Base-by-base conservation (phyloP, 345 rosid species). In the Eucalyptus regnans region DNA sequence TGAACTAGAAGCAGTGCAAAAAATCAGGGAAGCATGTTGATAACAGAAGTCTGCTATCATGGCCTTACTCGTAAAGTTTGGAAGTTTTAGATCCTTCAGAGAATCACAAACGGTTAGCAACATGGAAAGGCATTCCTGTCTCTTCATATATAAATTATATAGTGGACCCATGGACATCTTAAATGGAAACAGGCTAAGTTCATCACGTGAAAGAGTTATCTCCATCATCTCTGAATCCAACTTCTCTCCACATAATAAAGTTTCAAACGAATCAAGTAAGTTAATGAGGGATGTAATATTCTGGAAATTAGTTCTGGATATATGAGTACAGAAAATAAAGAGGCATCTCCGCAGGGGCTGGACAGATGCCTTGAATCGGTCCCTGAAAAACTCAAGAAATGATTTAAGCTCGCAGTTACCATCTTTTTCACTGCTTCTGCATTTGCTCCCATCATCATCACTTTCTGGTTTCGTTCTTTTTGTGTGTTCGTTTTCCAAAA, bases 1-100 rank as follows among this genome's bases (percentile, higher is more conserved):
- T 15, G 95, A 93, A 58, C 89, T 90, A 27, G 92, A 91, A 51
- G 93, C 92, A 62, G 95, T 95, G 89, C 93, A 94, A 46, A 94
- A 92, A 71, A 94, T 56, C 52, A 94, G 49, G 4, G 91, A 66
- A 25, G 95, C 93, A 22, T 10, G 89, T 58, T 91, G 84, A 46
- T 92, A 91, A 86, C 95, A 95, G 89, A 94, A 92, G 25, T 88
- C 48, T 12, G 23, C 46, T 23, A 93, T 86, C 7, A 88, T 58
- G 14, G 7, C 48, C 49, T 29, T 79, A 87, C 87, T 85, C 71
- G 71, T 87, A n/a, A 43, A 58, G 85, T 37, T 64, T 56, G 94
- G 94, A 43, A 94, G 90, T 13, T 90, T 17, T 49, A 94, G 92
- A 23, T 48, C 14, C 17, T 64, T 4, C 25, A 91, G 89, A 37